Evolutionary conservation across 306 rosid species (phyloP).

Genomic region (Glycyrrhiza uralensis): DNA sequence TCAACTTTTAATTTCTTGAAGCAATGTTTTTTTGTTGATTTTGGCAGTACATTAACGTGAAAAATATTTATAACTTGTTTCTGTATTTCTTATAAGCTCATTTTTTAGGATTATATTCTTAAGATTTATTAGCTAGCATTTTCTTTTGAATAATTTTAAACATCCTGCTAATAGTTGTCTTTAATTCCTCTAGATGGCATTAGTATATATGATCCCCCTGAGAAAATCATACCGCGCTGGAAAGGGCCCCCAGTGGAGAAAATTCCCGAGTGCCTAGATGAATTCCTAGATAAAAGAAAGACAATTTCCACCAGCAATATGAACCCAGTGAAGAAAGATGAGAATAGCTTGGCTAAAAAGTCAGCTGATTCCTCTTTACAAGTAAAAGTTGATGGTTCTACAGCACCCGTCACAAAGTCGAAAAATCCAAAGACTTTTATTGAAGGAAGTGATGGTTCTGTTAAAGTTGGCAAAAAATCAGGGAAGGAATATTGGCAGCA

Average conservation of each 20-base stretch:
- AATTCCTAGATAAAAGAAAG: constrained; percentile 55
- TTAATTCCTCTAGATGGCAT: constrained; percentile 63
- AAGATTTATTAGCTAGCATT: constrained; percentile 5
- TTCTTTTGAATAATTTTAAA: constrained; percentile 12
- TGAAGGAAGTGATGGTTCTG: constrained; percentile 92
- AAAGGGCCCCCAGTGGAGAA: constrained; percentile 75
- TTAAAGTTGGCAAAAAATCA: constrained; percentile 70
- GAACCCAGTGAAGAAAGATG: constrained; percentile 45
- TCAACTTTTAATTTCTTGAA: constrained; percentile 21
- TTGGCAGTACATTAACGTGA: not conserved
- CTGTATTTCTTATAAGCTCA: not conserved
- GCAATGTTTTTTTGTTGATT: not conserved
- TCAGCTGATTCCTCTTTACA: constrained; percentile 42
- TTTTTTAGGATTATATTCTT: not conserved
- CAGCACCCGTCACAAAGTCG: constrained; percentile 19
- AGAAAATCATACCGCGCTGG: constrained; percentile 89
- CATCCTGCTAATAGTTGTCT: constrained; percentile 24
- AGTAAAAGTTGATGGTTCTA: constrained; percentile 30
- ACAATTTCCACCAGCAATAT: constrained; percentile 34
- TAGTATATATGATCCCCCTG: constrained; percentile 81
- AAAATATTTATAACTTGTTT: not conserved
- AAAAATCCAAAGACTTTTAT: constrained; percentile 54
- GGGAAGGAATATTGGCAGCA: constrained; percentile 98
- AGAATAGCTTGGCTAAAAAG: constrained; percentile 29
- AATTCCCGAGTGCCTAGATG: constrained; percentile 60